phyloP scores from a whole-genome alignment of 78 protist species.

The Guillardia theta region DNA sequence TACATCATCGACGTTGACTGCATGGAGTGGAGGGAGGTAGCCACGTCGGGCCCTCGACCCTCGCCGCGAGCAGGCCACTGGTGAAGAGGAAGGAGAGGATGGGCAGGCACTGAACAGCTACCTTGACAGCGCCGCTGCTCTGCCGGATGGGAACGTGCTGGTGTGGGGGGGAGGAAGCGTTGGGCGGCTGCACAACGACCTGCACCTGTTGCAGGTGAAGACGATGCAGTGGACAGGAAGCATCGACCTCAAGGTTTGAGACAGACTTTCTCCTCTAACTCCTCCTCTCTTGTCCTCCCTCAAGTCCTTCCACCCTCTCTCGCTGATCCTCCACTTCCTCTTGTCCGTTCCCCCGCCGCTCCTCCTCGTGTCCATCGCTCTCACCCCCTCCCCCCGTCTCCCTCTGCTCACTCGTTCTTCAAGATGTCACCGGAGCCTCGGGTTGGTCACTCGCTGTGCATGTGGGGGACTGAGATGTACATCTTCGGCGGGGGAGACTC shows the following conservation, averaged over 20 bases:
- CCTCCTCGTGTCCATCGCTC: no score
- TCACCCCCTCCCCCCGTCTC: no score
- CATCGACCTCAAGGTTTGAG: no score
- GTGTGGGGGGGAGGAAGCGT: background rate
- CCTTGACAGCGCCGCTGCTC: background rate
- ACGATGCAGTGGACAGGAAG: background rate
- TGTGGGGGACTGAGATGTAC: slow-evolving; percentile 10
- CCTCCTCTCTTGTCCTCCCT: no score
- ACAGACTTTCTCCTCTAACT: no score
- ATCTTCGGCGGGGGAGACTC: background rate
- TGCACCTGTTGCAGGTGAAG: background rate
- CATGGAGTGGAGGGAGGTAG: no score
- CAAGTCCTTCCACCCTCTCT: no score
- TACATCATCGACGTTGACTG: background rate
- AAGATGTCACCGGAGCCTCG: slow-evolving; percentile 4
- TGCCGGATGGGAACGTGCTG: background rate
- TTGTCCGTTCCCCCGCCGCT: no score
- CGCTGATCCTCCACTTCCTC: no score
- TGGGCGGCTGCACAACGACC: background rate
- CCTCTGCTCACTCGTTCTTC: no score
- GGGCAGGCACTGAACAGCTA: background rate
- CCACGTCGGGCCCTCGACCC: background rate
- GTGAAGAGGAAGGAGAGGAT: background rate
- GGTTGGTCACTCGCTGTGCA: slow-evolving; percentile 3
- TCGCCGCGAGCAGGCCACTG: background rate